Evolutionary conservation across 805 yeast species (phyloP).

Genomic region (Blastobotrys americana): DNA sequence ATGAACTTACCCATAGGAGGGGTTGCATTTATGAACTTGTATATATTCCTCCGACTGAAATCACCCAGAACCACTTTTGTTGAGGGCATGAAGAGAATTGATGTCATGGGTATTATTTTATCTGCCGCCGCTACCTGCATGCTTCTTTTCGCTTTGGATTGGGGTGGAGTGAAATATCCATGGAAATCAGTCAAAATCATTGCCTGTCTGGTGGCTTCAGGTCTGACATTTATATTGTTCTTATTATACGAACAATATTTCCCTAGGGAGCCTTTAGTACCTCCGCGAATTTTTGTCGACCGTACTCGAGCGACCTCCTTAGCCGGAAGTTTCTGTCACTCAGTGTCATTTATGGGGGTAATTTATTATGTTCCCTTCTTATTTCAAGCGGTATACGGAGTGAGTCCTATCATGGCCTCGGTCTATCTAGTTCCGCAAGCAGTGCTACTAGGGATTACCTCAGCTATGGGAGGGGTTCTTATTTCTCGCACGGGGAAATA

Average conservation of each 20-base stretch:
- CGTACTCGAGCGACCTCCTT: constrained; percentile 26
- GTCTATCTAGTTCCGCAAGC: constrained; percentile 40
- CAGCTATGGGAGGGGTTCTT: constrained; percentile 41
- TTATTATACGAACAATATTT: constrained; percentile 40
- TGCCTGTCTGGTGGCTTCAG: constrained; percentile 38
- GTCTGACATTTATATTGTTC: constrained; percentile 36
- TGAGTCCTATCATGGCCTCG: constrained; percentile 36
- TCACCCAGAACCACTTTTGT: constrained; percentile 35
- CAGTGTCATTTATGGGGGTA: constrained; percentile 42
- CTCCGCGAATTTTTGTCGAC: constrained; percentile 34
- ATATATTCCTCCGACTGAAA: constrained; percentile 12
- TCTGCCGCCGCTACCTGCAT: constrained; percentile 38
- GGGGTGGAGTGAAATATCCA: constrained; percentile 44
- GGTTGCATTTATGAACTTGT: constrained; percentile 25
- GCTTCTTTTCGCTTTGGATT: constrained; percentile 45
- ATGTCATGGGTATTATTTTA: constrained; percentile 47
- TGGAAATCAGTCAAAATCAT: constrained; percentile 52
- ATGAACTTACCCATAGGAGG: constrained; percentile 37
- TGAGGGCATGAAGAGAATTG: constrained; percentile 42
- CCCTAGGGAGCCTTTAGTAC: constrained; percentile 38
- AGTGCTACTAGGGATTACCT: constrained; percentile 36
- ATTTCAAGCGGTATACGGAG: constrained; percentile 41
- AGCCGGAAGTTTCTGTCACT: constrained; percentile 40
- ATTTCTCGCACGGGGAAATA: constrained; percentile 38
- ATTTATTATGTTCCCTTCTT: constrained; percentile 44